Conservation (phyloP, 352 stramenopile species). For the Aphanomyces cochlioides region DNA sequence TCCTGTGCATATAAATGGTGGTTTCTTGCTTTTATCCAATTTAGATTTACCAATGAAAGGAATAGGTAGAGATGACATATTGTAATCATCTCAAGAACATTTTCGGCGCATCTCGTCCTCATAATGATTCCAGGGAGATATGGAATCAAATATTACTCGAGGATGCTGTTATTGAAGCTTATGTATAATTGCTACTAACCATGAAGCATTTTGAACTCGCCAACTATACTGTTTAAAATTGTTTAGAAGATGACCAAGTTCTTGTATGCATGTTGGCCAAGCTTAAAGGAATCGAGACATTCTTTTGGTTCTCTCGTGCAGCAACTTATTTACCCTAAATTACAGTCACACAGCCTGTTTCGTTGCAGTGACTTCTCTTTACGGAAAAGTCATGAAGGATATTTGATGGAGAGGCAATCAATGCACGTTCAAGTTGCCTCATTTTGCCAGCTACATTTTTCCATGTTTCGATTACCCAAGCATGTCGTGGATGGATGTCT, state of each 20-base stretch:
- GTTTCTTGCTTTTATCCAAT: slow-evolving; percentile 24
- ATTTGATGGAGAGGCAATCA: slow-evolving; percentile 51
- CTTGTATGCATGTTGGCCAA: slow-evolving; percentile 67
- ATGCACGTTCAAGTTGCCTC: slow-evolving; percentile 77
- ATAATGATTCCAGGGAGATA: neutral
- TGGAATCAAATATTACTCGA: slow-evolving; percentile 74
- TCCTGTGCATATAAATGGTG: slow-evolving; percentile 69
- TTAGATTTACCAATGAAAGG: slow-evolving; percentile 2
- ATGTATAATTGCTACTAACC: slow-evolving; percentile 66
- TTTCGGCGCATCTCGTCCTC: neutral
- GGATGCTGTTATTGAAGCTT: slow-evolving; percentile 57
- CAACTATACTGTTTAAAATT: neutral
- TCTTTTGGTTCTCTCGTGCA: slow-evolving; percentile 44
- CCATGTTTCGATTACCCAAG: slow-evolving; percentile 53
- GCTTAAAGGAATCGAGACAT: slow-evolving; percentile 38
- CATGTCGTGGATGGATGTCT: slow-evolving; percentile 49
- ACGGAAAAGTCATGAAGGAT: slow-evolving; percentile 48
- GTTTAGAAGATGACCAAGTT: slow-evolving; percentile 35
- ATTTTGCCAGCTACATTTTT: slow-evolving; percentile 68
- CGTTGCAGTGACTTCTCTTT: slow-evolving; percentile 63
- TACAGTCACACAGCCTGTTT: slow-evolving; percentile 54
- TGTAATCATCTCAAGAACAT: no score
- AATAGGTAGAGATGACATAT: neutral
- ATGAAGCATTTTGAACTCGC: slow-evolving; percentile 31
- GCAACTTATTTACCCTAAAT: slow-evolving; percentile 41